Base-by-base conservation (phyloP, 345 rosid species). In the Rhodamnia rubescens region DNA sequence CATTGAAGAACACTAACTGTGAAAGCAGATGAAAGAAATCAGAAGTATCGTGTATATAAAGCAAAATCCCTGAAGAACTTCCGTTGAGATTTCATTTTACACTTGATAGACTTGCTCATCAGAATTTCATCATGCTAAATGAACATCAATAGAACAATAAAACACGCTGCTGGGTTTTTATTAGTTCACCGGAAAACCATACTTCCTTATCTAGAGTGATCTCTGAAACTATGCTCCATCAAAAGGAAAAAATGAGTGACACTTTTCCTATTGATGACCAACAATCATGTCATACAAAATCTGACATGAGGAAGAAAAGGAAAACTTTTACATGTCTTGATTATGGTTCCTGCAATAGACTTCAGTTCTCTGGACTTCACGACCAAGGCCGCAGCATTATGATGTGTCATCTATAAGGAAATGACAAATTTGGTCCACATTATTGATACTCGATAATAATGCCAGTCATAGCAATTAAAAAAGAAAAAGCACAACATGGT, bases 301-400 rank as follows among this genome's bases (percentile, higher is more conserved):
- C 40, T 42, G 49, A 29, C 75, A 21, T 40, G 11, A 7, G 21
- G 78, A 47, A 59, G 22, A 32, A 84, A 21, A 61, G 4, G 4
- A 40, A 24, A n/a, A 83, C 56, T 82, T 47, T 15, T 88, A 94
- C 99, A 98, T 94, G 97, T 91, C 93, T 96, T 98, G 0, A 97
- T 97, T 87, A 97, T 94, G 88, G 94, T 97, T 81, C 99, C 98
- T 18, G 99, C 99, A 88, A 94, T 85, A 44, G 99, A 92, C 49
- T 92, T 89, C 89, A 94, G 94, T 93, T 93, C 98, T 53, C 97
- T 96, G 84, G 97, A 96, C 82, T 92, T 97, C 84, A 97, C 94
- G 49, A 95, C 99, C 94, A 97, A 90, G 12, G 98, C 97, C 82
- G 96, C 98, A 87, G 95, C 98, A 85, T 95, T 97, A 88, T 97